phyloP scores from a whole-genome alignment of 345 rosid genomes.

The Populus alba region DNA sequence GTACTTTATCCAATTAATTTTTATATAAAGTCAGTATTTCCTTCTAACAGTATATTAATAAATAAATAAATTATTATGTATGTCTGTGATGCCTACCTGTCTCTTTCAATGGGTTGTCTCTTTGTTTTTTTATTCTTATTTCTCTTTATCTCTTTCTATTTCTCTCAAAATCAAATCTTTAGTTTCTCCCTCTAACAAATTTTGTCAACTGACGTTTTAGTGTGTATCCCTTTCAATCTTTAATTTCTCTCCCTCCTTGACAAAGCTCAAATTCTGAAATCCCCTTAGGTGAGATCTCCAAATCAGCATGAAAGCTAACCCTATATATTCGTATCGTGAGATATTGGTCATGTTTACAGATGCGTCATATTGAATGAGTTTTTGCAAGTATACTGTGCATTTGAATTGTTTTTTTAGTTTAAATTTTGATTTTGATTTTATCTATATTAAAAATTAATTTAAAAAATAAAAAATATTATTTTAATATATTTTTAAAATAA shows the following conservation, averaged over 20 bases:
- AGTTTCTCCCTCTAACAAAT: constrained; percentile 42
- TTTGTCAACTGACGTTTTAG: constrained; percentile 29
- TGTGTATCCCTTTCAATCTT: not conserved
- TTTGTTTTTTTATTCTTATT: not conserved
- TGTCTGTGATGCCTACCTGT: constrained; percentile 20
- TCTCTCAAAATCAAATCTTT: constrained; percentile 54
- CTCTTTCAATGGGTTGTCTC: not conserved
- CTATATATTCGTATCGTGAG: constrained; percentile 5
- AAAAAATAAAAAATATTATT: no score
- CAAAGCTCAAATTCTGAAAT: constrained; percentile 50
- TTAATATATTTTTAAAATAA: no score
- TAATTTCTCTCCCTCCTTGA: not conserved
- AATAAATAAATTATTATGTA: no score
- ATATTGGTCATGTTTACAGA: constrained; percentile 15
- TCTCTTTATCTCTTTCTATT: constrained; percentile 14
- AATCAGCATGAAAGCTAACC: constrained; percentile 12
- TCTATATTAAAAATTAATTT: no score
- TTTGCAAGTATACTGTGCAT: no score
- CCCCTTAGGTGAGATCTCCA: constrained; percentile 47
- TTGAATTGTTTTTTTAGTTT: no score
- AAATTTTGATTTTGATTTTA: no score
- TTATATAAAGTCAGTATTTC: no score
- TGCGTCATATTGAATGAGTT: not conserved
- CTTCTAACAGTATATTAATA: no score
- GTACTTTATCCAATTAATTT: no score